Percentiles rank a stretch among this genome's conserved stretches.
These are phyloP conservation scores for Ustulina deusta DNA, from an alignment of 2,329 filamentous ascomycete genomes.

Conservation along the genomic window DNA sequence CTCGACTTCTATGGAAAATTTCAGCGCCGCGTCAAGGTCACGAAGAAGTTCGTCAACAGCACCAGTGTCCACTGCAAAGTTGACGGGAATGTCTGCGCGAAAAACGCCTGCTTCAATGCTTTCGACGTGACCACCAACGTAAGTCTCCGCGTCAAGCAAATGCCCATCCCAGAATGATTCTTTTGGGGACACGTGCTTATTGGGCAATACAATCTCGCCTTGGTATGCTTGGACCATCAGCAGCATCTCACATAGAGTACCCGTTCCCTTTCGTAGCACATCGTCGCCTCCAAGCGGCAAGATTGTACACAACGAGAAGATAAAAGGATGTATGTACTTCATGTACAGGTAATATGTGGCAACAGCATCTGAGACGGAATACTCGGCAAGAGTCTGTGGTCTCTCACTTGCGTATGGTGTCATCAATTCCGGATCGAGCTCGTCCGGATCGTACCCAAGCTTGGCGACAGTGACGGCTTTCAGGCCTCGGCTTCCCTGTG, in stretches of 20 bases:
- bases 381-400: constrained; percentile 94
- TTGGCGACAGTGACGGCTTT: constrained; percentile 99
- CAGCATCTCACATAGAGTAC: constrained; percentile 99
- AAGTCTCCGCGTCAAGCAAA: constrained; percentile 94
- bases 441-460: constrained; percentile 97
- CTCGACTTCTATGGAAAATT: constrained; percentile 87
- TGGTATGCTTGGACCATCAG: constrained; percentile 98
- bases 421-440: constrained; percentile 98
- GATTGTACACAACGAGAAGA: constrained; percentile 98
- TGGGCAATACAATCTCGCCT: constrained; percentile 90
- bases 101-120: constrained; percentile 99
- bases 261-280: constrained; percentile 92
- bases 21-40: constrained; percentile 89
- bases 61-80: constrained; percentile 88
- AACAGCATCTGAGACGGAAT: constrained; percentile 98
- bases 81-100: constrained; percentile 91
- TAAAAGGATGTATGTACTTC: constrained; percentile 99
- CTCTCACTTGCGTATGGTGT: constrained; percentile 89
- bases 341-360: constrained; percentile 99
- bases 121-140: constrained; percentile 97
- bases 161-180: constrained; percentile 98
- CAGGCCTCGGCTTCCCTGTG: constrained; percentile 94
- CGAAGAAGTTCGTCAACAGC: constrained; percentile 89
- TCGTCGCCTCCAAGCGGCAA: constrained; percentile 93
- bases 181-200: constrained; percentile 91